phyloP scores from a whole-genome alignment of 2,329 filamentous ascomycete species.

The Claviceps sp. region DNA sequence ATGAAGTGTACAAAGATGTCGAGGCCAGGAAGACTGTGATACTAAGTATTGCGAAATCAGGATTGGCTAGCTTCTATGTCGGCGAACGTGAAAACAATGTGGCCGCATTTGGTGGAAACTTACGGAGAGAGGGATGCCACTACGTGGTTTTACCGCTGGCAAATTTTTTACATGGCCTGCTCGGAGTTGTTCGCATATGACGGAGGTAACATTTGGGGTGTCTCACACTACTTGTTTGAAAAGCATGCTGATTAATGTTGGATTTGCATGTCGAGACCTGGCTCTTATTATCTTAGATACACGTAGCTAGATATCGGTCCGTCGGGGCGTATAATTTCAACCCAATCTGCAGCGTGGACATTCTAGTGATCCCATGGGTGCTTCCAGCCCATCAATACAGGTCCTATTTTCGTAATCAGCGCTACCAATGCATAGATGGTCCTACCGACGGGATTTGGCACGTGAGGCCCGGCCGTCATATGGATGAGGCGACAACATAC shows the following conservation, averaged over 20 bases:
- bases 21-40: not conserved
- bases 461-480: not conserved
- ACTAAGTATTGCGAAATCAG: conserved; percentile 15
- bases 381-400: conserved; percentile 81
- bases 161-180: conserved; percentile 61
- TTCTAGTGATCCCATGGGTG: conserved; percentile 89
- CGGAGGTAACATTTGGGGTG: conserved; percentile 54
- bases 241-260: conserved; percentile 27
- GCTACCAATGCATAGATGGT: not conserved
- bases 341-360: not conserved
- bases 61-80: conserved; percentile 52
- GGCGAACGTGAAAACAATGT: conserved; percentile 43
- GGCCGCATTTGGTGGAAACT: conserved; percentile 50
- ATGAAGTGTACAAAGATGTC: no score
- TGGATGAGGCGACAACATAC: conserved; percentile 26
- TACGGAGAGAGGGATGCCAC: conserved; percentile 46
- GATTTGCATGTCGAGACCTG: not conserved
- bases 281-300: not conserved
- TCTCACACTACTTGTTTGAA: conserved; percentile 54
- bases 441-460: not conserved
- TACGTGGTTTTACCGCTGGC: conserved; percentile 58
- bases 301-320: not conserved
- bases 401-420: conserved; percentile 26
- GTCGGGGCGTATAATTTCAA: not conserved
- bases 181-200: conserved; percentile 55